Conservation (phyloP, 148 eudicot genomes). For the Drosera capensis region DNA sequence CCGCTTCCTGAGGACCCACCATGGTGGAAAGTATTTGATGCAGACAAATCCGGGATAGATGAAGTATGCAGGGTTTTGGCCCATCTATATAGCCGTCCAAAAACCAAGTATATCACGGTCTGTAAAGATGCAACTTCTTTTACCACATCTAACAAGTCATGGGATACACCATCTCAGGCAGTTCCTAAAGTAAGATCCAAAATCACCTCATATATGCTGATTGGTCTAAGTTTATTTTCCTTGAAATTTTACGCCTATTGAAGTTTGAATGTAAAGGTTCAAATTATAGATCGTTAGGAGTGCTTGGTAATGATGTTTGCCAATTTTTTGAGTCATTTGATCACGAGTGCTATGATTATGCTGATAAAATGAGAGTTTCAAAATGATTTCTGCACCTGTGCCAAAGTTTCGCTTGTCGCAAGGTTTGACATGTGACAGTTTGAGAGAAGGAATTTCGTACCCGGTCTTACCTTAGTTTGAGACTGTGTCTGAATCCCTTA, state of each 20-base stretch:
- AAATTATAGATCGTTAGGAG: too few species aligned
- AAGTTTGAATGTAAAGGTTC: background rate
- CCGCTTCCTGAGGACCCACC: constrained; percentile 92
- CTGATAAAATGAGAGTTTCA: too few species aligned
- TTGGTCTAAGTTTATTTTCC: background rate
- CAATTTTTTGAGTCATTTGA: too few species aligned
- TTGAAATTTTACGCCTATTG: background rate
- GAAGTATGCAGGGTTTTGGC: constrained; percentile 80
- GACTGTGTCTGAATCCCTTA: too few species aligned
- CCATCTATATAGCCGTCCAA: constrained; percentile 73
- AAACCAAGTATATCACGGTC: constrained; percentile 65
- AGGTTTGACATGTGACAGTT: too few species aligned
- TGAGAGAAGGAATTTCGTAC: too few species aligned
- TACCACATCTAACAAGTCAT: constrained; percentile 42
- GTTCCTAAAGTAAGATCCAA: constrained; percentile 34
- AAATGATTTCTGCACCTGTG: too few species aligned
- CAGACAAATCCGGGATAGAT: constrained; percentile 67
- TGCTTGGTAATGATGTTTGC: too few species aligned
- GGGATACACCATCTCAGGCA: constrained; percentile 47
- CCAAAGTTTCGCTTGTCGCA: too few species aligned
- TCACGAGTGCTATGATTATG: too few species aligned
- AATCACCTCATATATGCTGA: background rate
- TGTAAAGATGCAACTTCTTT: constrained; percentile 73
- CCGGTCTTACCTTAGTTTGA: too few species aligned
- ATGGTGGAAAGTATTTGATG: constrained; percentile 93